Base-by-base conservation (phyloP, 805 yeast species). In the Lachancea sp. region DNA sequence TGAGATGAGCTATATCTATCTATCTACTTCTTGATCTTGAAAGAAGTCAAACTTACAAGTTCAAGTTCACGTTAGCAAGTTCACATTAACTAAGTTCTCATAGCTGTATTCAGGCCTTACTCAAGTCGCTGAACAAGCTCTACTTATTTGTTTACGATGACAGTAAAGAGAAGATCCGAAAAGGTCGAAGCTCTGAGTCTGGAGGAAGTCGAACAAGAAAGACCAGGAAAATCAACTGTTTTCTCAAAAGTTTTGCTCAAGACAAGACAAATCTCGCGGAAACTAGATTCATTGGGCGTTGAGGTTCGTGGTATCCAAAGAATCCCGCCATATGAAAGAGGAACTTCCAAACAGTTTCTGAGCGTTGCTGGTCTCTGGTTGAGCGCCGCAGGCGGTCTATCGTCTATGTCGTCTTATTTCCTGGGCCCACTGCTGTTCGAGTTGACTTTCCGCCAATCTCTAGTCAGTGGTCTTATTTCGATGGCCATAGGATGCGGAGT, bases 311-410 rank as follows among this genome's bases (percentile, higher is more conserved):
- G 96, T 44, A 82, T 88, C 39, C 89, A 85, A 50, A 70, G 95
- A 48, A 78, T 84, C 27, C 66, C 74, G 34, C 85, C 93, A 0
- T 70, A 79, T 49, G 85, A 83, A 40, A 65, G 90, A 47, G 72
- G 82, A n/a, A 59, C 68, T 3, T 52, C 58, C 26, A 59, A 54
- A 30, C 69, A 65, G 42, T 63, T 70, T 37, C 30, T 73, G 4
- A 68, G 73, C 13, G 86, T 85, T 15, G 62, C 74, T 11, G 89
- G 93, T 2, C 72, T 87, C 36, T 88, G 96, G 96, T 57, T 85
- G 13, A 80, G 90, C 34, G 95, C 91, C 0, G 76, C 90, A 47
- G 95, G 95, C 42, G 89, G 95, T 0, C 68, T 88, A n/a, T 82
- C 95, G 2, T 85, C 96, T 1, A 85, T 88, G 89, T 83, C 95